Evolutionary conservation across 1,139 yeast genomes (phyloP).

Genomic region (Wickerhamiella infanticola): DNA sequence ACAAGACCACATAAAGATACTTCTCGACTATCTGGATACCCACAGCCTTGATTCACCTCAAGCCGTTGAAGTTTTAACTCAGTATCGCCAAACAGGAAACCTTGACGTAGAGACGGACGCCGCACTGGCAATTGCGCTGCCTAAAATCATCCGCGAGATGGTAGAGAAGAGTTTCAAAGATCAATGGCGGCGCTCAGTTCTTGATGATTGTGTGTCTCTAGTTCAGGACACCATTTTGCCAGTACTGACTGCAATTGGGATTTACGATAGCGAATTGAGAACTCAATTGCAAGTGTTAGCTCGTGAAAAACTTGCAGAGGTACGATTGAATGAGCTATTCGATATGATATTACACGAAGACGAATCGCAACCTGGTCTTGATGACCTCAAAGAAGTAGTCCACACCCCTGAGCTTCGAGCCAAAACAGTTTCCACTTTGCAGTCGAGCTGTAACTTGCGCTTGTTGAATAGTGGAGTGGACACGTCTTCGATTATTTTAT

Average conservation of each 20-base stretch:
- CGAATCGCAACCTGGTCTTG: constrained; percentile 38
- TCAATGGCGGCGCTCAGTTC: not conserved
- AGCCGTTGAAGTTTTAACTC: not conserved
- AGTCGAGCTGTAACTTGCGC: constrained; percentile 32
- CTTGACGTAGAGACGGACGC: not conserved
- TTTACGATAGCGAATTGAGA: not conserved
- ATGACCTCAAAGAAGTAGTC: constrained; percentile 37
- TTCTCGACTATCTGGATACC: not conserved
- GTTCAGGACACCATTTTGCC: not conserved
- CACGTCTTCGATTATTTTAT: constrained; percentile 56
- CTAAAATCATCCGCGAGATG: not conserved
- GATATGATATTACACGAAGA: constrained; percentile 50
- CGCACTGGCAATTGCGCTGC: not conserved
- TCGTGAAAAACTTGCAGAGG: constrained; percentile 13
- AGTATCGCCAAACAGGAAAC: not conserved
- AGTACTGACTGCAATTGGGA: not conserved
- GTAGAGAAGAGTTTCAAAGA: not conserved
- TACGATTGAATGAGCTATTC: constrained; percentile 47
- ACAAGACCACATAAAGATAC: no score
- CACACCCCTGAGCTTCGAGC: constrained; percentile 30
- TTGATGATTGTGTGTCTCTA: not conserved
- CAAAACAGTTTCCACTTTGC: constrained; percentile 40
- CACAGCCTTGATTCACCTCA: not conserved
- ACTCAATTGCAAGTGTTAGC: not conserved
- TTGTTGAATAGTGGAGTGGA: constrained; percentile 72